These are phyloP conservation scores for Lipomyces sp. DNA, from an alignment of 805 yeast genomes.

Conservation along the genomic window DNA sequence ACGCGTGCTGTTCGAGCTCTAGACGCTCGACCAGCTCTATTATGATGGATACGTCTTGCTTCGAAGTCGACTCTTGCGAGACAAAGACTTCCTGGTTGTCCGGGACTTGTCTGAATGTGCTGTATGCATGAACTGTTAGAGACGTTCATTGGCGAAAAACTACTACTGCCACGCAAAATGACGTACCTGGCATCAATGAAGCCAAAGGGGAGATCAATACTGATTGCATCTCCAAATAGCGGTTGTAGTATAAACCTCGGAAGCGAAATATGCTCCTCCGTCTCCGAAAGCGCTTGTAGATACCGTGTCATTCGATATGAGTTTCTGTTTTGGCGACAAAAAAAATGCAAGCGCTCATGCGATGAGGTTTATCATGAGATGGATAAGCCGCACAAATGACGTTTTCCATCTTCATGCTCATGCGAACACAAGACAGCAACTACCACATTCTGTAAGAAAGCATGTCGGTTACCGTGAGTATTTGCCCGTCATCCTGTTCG, in stretches of 20 bases:
- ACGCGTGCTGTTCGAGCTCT: slow-evolving; percentile 38
- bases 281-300: background rate
- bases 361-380: no score
- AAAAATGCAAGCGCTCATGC: no score
- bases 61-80: slow-evolving; percentile 35
- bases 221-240: slow-evolving; percentile 82
- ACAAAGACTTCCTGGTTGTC: slow-evolving; percentile 92
- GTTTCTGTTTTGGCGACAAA: no score
- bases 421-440: no score
- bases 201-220: slow-evolving; percentile 54
- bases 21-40: slow-evolving; percentile 44
- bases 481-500: no score
- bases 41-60: slow-evolving; percentile 38
- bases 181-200: slow-evolving; percentile 61
- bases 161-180: background rate
- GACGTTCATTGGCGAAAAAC: background rate
- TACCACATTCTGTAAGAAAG: no score
- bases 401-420: no score
- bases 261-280: background rate
- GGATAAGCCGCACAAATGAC: no score
- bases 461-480: slow-evolving; percentile 30
- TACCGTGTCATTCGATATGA: background rate
- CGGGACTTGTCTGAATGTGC: slow-evolving; percentile 76
- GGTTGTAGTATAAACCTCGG: slow-evolving; percentile 20
- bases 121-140: no score